Percentiles rank a stretch among this genome's conserved stretches.
Conservation (phyloP, 2,329 filamentous ascomycete genomes). For the Colletotrichum euphorbiae region DNA sequence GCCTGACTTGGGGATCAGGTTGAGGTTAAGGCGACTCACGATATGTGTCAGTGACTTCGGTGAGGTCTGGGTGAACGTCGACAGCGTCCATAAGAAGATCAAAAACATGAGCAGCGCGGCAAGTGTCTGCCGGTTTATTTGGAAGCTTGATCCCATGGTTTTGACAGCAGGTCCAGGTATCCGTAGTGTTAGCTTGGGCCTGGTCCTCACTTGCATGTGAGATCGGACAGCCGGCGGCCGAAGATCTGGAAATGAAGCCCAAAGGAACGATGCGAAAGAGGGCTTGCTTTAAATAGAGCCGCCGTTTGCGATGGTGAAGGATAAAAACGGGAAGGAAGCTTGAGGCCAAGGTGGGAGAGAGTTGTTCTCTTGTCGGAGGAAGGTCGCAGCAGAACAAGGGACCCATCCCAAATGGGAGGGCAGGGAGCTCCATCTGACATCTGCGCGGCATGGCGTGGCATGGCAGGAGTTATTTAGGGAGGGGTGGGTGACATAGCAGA, state of each 20-base stretch:
- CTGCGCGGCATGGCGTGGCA: conserved; percentile 8
- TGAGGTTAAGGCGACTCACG: not conserved
- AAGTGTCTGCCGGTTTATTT: conserved; percentile 31
- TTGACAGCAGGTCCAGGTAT: not conserved
- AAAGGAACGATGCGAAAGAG: not conserved
- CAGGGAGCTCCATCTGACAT: conserved; percentile 17
- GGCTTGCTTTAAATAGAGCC: not conserved
- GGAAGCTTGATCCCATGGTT: conserved; percentile 13
- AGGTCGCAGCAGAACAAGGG: conserved; percentile 22
- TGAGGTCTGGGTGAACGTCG: conserved; percentile 19
- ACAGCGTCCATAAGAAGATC: conserved; percentile 35
- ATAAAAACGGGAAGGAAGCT: not conserved
- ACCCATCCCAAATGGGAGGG: not conserved
- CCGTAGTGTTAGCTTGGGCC: not conserved
- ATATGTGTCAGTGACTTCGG: conserved; percentile 1
- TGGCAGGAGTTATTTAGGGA: conserved; percentile 11
- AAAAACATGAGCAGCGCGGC: conserved; percentile 19
- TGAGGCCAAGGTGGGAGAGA: not conserved
- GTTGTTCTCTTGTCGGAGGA: conserved; percentile 8
- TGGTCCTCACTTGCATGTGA: not conserved
- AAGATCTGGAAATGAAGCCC: not conserved
- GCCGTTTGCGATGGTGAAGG: too few species aligned
- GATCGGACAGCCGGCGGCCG: not conserved
- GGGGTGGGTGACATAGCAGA: not conserved
- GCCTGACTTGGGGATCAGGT: not conserved